These are phyloP conservation scores for Helicostylum pulchrum DNA, from an alignment of 192 early-diverging fungal genomes.

Conservation along the genomic window DNA sequence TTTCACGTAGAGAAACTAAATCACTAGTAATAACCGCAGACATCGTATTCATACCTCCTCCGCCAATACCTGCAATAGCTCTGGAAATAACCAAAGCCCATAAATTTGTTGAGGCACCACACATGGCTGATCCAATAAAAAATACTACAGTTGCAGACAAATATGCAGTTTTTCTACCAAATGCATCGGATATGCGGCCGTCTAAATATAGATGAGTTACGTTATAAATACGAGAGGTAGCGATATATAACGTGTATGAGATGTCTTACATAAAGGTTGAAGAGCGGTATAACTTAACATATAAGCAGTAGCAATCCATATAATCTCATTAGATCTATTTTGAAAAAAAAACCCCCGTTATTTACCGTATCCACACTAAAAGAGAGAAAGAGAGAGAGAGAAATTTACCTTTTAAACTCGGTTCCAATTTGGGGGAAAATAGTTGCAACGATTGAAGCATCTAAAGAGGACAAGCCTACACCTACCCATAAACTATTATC, in stretches of 20 bases:
- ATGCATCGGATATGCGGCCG: constrained; percentile 71
- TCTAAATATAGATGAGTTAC: constrained; percentile 20
- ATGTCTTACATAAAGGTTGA: constrained; percentile 65
- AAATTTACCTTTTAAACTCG: constrained; percentile 34
- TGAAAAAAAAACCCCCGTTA: not conserved
- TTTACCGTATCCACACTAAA: not conserved
- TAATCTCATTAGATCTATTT: constrained; percentile 52
- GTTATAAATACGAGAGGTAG: not conserved
- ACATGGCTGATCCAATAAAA: constrained; percentile 63
- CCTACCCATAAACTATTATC: constrained; percentile 29
- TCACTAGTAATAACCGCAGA: constrained; percentile 74
- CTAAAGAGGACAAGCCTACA: constrained; percentile 27
- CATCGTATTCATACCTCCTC: constrained; percentile 55
- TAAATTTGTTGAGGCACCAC: constrained; percentile 53
- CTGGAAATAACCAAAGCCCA: constrained; percentile 59
- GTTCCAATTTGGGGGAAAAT: constrained; percentile 38
- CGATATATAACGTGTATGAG: no score
- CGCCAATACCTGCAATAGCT: constrained; percentile 74
- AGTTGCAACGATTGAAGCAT: constrained; percentile 38
- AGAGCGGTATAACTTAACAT: constrained; percentile 73
- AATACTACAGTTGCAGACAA: constrained; percentile 60
- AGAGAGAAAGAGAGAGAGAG: not conserved
- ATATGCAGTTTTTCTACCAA: constrained; percentile 65
- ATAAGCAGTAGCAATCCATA: constrained; percentile 83
- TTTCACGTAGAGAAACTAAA: constrained; percentile 65